These are phyloP conservation scores for Sphaerulina vaccinii DNA, from an alignment of 2,329 filamentous ascomycete genomes.

Conservation along the genomic window DNA sequence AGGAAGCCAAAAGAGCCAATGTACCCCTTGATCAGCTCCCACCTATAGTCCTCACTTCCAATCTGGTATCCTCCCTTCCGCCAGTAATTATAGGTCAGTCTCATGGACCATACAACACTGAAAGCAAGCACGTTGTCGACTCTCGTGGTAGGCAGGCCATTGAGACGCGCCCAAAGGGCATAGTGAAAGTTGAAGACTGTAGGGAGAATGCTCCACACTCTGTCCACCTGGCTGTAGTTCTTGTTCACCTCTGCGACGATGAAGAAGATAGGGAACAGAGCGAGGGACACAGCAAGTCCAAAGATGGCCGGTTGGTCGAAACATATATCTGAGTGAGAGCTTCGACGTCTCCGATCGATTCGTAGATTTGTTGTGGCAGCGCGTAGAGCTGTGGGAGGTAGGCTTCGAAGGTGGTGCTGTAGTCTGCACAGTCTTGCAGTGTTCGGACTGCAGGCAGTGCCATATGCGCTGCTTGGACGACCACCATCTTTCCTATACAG, in stretches of 20 bases:
- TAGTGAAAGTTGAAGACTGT: constrained; percentile 84
- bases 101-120: constrained; percentile 64
- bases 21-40: constrained; percentile 70
- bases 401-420: constrained; percentile 69
- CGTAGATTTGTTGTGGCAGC: constrained; percentile 48
- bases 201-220: constrained; percentile 86
- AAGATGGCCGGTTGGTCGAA: constrained; percentile 79
- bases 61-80: constrained; percentile 86
- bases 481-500: too few relatives aligned
- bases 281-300: constrained; percentile 70
- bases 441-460: constrained; percentile 69
- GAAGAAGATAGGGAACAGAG: constrained; percentile 70
- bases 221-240: constrained; percentile 97
- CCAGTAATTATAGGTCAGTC: constrained; percentile 96
- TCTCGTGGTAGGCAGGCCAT: constrained; percentile 66
- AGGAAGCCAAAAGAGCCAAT: constrained; percentile 69
- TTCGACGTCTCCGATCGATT: constrained; percentile 59
- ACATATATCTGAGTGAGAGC: constrained; percentile 71
- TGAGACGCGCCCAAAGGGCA: constrained; percentile 74
- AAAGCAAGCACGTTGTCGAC: constrained; percentile 72
- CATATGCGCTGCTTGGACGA: too few relatives aligned
- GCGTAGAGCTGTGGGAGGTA: constrained; percentile 66
- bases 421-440: constrained; percentile 74
- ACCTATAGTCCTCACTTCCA: constrained; percentile 94
- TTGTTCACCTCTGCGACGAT: constrained; percentile 78